A percentile compares a stretch with the other conserved stretches of the same genome.
Conservation (phyloP, 306 rosid genomes). For the Cicer pinnatifidum region DNA sequence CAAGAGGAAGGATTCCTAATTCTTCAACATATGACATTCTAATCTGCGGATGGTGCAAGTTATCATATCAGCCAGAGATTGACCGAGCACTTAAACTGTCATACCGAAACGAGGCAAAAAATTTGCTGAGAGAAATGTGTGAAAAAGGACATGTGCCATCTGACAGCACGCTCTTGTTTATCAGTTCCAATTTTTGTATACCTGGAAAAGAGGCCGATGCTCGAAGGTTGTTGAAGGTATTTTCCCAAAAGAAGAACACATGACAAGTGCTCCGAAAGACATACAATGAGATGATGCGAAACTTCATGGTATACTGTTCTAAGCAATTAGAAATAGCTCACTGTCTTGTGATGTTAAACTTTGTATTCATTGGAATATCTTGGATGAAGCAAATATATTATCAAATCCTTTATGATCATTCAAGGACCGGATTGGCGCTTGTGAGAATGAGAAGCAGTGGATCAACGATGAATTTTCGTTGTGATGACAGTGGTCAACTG, state of each 20-base stretch:
- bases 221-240: slow-evolving; percentile 61
- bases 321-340: slow-evolving; percentile 40
- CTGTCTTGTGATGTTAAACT: slow-evolving; percentile 74
- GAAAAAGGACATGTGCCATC: slow-evolving; percentile 74
- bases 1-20: slow-evolving; percentile 70
- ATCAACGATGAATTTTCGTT: slow-evolving; percentile 56
- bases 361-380: slow-evolving; percentile 68
- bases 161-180: slow-evolving; percentile 58
- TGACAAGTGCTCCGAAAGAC: slow-evolving; percentile 46
- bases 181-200: slow-evolving; percentile 69
- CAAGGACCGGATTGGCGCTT: slow-evolving; percentile 71
- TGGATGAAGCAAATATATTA: slow-evolving; percentile 74
- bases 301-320: not conserved
- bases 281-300: slow-evolving; percentile 32
- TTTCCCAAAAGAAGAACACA: slow-evolving; percentile 52
- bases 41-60: slow-evolving; percentile 81
- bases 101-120: slow-evolving; percentile 76
- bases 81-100: slow-evolving; percentile 57
- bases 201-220: slow-evolving; percentile 77
- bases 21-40: slow-evolving; percentile 84
- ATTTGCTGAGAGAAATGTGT: slow-evolving; percentile 69
- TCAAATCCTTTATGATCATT: slow-evolving; percentile 73
- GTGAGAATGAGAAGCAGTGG: slow-evolving; percentile 65
- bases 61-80: slow-evolving; percentile 66
- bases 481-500: slow-evolving; percentile 70